phyloP scores from a whole-genome alignment of 2,329 filamentous ascomycete species.

The Leptographium radiaticola region DNA sequence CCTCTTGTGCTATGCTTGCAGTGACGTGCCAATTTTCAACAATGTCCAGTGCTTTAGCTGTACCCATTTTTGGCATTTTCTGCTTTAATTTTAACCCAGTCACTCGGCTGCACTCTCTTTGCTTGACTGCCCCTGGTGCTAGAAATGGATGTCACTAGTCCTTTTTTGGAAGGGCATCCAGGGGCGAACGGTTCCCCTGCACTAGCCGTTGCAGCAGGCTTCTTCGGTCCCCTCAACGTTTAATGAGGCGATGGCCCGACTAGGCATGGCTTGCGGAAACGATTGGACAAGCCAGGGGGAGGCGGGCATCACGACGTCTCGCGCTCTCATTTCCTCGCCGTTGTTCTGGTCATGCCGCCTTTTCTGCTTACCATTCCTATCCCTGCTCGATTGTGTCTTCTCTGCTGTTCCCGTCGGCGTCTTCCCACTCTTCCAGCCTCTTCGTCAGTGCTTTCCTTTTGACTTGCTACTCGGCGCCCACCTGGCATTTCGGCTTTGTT shows the following conservation, averaged over 20 bases:
- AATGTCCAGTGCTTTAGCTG: neutral
- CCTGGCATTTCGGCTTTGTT: neutral
- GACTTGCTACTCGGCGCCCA: neutral
- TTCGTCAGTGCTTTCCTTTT: neutral
- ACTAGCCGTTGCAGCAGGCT: constrained; percentile 1
- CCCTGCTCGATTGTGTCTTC: neutral
- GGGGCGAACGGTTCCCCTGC: neutral
- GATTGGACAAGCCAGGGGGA: neutral
- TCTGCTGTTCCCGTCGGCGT: neutral
- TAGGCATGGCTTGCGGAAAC: neutral
- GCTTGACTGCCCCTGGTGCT: neutral
- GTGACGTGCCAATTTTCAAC: too few relatives aligned
- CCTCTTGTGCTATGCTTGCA: too few relatives aligned
- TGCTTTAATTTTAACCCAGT: neutral
- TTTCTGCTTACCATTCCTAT: neutral
- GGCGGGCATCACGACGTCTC: neutral
- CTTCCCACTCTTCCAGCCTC: neutral
- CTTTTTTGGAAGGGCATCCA: neutral
- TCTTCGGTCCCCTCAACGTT: neutral
- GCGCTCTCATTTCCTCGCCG: neutral
- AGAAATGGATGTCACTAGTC: neutral
- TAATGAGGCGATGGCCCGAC: neutral
- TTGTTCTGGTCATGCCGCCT: neutral
- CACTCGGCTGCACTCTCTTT: neutral
- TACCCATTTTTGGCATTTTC: too few relatives aligned